Conservation (phyloP, 1,139 yeast species). For the Zygoascus sp. region DNA sequence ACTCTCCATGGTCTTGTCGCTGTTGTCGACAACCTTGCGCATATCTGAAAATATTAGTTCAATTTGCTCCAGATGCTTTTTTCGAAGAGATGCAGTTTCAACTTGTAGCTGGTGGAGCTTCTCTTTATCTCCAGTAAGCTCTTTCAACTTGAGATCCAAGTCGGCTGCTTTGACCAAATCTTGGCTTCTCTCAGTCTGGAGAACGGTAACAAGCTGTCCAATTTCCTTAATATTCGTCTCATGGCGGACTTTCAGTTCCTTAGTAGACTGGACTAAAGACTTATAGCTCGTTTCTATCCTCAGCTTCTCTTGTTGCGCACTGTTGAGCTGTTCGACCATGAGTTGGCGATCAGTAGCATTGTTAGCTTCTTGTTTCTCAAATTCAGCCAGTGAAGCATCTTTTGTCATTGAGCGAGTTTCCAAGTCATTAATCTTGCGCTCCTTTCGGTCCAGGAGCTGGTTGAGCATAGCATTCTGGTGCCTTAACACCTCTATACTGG, state of each 20-base stretch:
- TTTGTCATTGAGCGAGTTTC: constrained; percentile 19
- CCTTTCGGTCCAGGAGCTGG: constrained; percentile 27
- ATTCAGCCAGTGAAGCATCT: constrained; percentile 14
- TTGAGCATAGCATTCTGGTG: constrained; percentile 30
- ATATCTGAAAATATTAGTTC: constrained; percentile 21
- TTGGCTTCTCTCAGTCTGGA: constrained; percentile 19
- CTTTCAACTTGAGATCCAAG: constrained; percentile 18
- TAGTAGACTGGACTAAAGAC: constrained; percentile 24
- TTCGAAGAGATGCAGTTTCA: constrained; percentile 21
- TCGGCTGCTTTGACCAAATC: constrained; percentile 20
- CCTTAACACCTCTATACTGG: constrained; percentile 26
- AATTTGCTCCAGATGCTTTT: constrained; percentile 22
- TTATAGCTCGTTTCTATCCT: constrained; percentile 25
- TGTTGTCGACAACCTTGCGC: constrained; percentile 17
- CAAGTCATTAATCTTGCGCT: constrained; percentile 27
- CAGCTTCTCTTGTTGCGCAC: constrained; percentile 20
- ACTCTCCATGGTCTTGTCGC: constrained; percentile 15
- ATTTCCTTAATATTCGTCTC: constrained; percentile 22
- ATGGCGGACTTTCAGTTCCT: constrained; percentile 20
- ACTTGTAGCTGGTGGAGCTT: constrained; percentile 21
- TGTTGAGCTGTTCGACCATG: constrained; percentile 11
- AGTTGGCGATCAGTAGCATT: constrained; percentile 11
- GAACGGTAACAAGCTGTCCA: constrained; percentile 15
- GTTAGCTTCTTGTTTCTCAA: constrained; percentile 14
- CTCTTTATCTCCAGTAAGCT: constrained; percentile 22